Conservation (phyloP, 2,329 filamentous ascomycete species). For the Hirsutella minnesotensis region DNA sequence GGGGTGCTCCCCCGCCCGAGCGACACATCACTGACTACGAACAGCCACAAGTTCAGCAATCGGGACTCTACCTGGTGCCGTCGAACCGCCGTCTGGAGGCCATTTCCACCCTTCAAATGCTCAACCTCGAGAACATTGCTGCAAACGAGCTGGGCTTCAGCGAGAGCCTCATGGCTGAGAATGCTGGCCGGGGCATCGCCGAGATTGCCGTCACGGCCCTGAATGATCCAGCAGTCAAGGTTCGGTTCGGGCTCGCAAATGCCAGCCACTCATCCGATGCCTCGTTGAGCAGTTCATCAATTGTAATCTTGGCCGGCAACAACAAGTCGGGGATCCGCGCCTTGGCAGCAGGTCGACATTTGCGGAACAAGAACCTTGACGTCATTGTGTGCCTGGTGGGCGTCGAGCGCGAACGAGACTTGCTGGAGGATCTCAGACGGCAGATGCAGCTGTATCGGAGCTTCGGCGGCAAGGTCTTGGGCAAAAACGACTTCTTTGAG, state of each 20-base stretch:
- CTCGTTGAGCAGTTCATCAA: conserved; percentile 23
- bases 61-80: conserved; percentile 41
- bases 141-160: conserved; percentile 77
- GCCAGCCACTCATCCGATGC: conserved; percentile 19
- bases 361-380: conserved; percentile 71
- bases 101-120: conserved; percentile 69
- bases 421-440: conserved; percentile 67
- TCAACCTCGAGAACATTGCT: conserved; percentile 85
- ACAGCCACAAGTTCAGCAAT: conserved; percentile 23
- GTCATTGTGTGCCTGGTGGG: conserved; percentile 77
- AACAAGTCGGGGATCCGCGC: conserved; percentile 80
- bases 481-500: conserved; percentile 50
- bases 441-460: conserved; percentile 78
- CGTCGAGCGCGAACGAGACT: conserved; percentile 68
- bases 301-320: conserved; percentile 85
- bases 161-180: conserved; percentile 86
- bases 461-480: conserved; percentile 63
- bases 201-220: conserved; percentile 67
- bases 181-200: conserved; percentile 77
- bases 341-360: conserved; percentile 73
- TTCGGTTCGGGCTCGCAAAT: conserved; percentile 33
- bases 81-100: conserved; percentile 48
- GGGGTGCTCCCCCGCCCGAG: conserved; percentile 18
- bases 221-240: conserved; percentile 46
- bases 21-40: conserved; percentile 19